A percentile compares a stretch with the other conserved stretches of the same genome.
These are phyloP conservation scores for Hibiscus mutabilis DNA, from an alignment of 345 rosid genomes.

Conservation along the genomic window DNA sequence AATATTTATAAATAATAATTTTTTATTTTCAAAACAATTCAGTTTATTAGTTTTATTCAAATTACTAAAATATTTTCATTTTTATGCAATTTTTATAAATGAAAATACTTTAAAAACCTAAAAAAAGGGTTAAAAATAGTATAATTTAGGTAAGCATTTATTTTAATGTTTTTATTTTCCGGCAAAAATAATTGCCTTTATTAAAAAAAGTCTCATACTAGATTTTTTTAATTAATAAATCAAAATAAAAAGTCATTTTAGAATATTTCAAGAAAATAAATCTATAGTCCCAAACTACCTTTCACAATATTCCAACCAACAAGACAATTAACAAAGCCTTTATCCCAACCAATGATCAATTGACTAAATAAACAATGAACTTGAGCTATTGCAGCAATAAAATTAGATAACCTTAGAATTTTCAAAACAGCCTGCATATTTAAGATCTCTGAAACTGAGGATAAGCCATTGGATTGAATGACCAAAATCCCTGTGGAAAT, in stretches of 20 bases:
- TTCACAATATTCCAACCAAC: neutral
- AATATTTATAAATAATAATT: too few species aligned
- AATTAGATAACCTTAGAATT: neutral
- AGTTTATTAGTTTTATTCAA: too few species aligned
- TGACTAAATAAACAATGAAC: neutral
- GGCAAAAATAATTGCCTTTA: too few species aligned
- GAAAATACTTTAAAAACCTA: too few species aligned
- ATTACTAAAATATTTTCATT: too few species aligned
- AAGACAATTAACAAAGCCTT: neutral
- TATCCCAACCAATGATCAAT: neutral
- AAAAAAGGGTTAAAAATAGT: too few species aligned
- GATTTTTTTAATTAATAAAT: neutral
- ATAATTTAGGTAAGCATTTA: too few species aligned
- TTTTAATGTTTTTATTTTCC: too few species aligned
- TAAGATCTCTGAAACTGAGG: neutral
- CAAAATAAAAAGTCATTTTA: neutral
- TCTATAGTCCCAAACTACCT: neutral
- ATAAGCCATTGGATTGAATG: slow-evolving; percentile 8
- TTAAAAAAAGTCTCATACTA: neutral
- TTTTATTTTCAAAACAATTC: too few species aligned
- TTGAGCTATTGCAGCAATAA: neutral
- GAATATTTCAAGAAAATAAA: neutral
- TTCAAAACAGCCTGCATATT: neutral
- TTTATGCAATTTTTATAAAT: too few species aligned
- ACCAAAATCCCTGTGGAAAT: slow-evolving; percentile 12